Evolutionary conservation across 768 basidiomycete genomes (phyloP).

Genomic region (Tylopilus rubrobrunneus): DNA sequence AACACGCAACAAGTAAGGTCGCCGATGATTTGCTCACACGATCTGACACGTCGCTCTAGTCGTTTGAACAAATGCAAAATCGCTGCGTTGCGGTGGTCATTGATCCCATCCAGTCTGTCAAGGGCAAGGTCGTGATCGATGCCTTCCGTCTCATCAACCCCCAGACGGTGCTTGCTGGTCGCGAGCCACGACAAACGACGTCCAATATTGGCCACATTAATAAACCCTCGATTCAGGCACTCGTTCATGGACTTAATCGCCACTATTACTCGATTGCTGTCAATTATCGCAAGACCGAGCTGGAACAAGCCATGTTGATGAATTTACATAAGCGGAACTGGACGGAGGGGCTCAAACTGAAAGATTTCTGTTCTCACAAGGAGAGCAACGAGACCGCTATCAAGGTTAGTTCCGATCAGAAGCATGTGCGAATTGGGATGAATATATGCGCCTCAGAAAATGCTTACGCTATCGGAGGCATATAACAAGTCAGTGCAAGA

Average conservation of each 20-base stretch:
- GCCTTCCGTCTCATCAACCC: slow-evolving; percentile 97
- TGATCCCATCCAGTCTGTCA: slow-evolving; percentile 98
- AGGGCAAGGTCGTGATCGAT: slow-evolving; percentile 98
- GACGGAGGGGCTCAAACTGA: slow-evolving; percentile 93
- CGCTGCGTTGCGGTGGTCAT: slow-evolving; percentile 96
- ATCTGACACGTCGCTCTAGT: slow-evolving; percentile 46
- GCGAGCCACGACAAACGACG: slow-evolving; percentile 95
- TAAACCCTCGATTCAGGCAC: slow-evolving; percentile 97
- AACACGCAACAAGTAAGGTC: slow-evolving; percentile 88
- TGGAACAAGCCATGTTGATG: slow-evolving; percentile 98
- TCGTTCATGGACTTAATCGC: slow-evolving; percentile 95
- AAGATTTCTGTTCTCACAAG: slow-evolving; percentile 87
- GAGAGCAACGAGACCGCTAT: slow-evolving; percentile 89
- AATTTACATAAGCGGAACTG: slow-evolving; percentile 98
- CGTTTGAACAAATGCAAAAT: slow-evolving; percentile 90
- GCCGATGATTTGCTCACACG: neutral
- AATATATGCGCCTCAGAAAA: slow-evolving; percentile 39
- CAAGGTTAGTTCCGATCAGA: slow-evolving; percentile 58
- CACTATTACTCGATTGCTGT: slow-evolving; percentile 99
- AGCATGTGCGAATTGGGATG: slow-evolving; percentile 15
- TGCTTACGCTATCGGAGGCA: slow-evolving; percentile 87
- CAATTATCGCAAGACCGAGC: slow-evolving; percentile 96
- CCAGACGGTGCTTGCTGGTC: slow-evolving; percentile 81
- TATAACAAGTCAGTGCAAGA: slow-evolving; percentile 99
- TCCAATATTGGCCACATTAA: slow-evolving; percentile 99